Conservation (phyloP, 2,329 filamentous ascomycete genomes). For the Fusarium chaquense region DNA sequence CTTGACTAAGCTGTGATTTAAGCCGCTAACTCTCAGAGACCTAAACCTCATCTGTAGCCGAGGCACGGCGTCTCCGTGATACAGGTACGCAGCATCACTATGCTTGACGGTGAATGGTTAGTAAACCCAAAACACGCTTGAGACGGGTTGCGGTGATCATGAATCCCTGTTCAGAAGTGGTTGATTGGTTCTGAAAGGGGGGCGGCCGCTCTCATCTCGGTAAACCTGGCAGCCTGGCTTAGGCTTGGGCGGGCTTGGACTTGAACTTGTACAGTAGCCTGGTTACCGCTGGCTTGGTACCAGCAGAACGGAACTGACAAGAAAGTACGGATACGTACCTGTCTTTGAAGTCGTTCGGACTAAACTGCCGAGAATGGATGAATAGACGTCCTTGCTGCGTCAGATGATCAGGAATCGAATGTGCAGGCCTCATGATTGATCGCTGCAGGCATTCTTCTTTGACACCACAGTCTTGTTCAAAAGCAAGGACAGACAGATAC, state of each 20-base stretch:
- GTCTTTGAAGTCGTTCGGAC: slow-evolving; percentile 23
- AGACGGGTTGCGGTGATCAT: slow-evolving; percentile 40
- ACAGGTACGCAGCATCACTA: slow-evolving; percentile 8
- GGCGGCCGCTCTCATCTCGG: slow-evolving; percentile 39
- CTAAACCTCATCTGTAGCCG: slow-evolving; percentile 35
- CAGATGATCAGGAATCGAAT: slow-evolving; percentile 34
- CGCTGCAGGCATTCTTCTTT: slow-evolving; percentile 36
- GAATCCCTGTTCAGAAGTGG: slow-evolving; percentile 31
- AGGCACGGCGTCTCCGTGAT: slow-evolving; percentile 47
- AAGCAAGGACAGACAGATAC: background rate
- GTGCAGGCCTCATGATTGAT: slow-evolving; percentile 38
- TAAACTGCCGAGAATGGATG: slow-evolving; percentile 41
- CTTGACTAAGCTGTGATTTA: slow-evolving; percentile 4
- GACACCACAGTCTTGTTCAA: background rate
- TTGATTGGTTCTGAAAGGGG: slow-evolving; percentile 15
- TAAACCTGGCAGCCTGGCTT: slow-evolving; percentile 20
- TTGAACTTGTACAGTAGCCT: background rate
- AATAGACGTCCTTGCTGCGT: slow-evolving; percentile 21
- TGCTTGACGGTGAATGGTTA: slow-evolving; percentile 26
- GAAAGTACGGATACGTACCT: slow-evolving; percentile 12
- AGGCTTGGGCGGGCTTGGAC: background rate
- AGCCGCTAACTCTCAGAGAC: background rate
- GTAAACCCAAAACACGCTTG: slow-evolving; percentile 44
- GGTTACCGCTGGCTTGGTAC: slow-evolving; percentile 34
- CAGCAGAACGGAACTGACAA: slow-evolving; percentile 41